Base-by-base conservation (phyloP, 106 monocot genomes). In the Amphibolis antarctica region DNA sequence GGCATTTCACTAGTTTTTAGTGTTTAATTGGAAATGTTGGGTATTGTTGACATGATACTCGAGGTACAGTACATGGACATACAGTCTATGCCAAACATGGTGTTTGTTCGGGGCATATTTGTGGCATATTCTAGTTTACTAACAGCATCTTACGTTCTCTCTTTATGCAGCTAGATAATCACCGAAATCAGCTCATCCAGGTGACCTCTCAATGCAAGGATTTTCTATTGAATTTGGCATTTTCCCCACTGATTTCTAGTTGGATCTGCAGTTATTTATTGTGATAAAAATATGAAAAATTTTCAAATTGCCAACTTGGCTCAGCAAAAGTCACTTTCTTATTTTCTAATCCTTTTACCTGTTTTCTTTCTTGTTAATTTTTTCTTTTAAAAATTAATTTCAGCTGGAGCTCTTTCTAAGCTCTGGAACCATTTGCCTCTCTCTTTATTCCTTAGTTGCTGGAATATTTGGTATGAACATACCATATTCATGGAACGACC, bases 161-260 rank as follows among this genome's bases (percentile, higher is more conserved):
- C 9, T 73, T 59, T 27, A 63, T 82, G 83, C 86, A 98, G 96
- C 80, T 98, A 46, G 96, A 98, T 61, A 98, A 91, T 48, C 96
- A 98, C 73, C 90, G 90, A 59, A 98, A 98, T 87, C 96, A 91
- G 55, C 76, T 91, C 59, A 98, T 98, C 74, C 90, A 98, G 90
- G 96, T 91, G 49, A 80, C 21, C n/a, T 24, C 51, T 22, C 0
- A 55, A 14, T 44, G 12, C 12, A 45, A 21, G 62, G 5, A 45
- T 9, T 12, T 9, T 45, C 5, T 45, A 45, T 12, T 9, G 5
- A 50, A 18, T 18, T 18, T 18, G 50, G n/a, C 14, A 15, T 50
- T 50, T 0, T 18, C 12, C 5, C 18, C 15, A 18, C 20, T 50
- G 50, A 18, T 18, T 18, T 24, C 22, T 23, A 53, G n/a, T 23